Evolutionary conservation across 805 yeast genomes (phyloP), one percentile per base, ranked within the genome.

Genomic region (Metschnikowia noctiluminum): DNA sequence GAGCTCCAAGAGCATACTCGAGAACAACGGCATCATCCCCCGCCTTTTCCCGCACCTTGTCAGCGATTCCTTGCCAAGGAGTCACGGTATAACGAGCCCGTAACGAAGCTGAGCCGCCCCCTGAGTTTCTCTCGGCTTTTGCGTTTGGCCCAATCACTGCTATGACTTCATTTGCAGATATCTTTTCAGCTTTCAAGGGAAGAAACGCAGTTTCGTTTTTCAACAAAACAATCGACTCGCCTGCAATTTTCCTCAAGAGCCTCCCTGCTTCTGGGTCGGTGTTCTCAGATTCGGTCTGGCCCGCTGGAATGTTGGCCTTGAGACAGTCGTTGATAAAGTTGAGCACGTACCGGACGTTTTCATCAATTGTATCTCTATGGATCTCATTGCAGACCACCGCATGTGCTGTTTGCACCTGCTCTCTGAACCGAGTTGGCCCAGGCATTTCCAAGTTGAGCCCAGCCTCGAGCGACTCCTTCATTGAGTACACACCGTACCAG

Each of bases 371-470:
- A 40, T 69, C 70, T 6, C 48, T 48, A 50, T 64, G 71, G 37
- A 79, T 60, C 52, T 76, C 79, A 50, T 69, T 70, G 45, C 69
- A 60, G 46, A 52, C 55, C 16, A 80, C 66, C 39, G 75, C 73
- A 56, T 76, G 80, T 7, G 67, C 51, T 14, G 79, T 63, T 11
- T 71, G 63, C 28, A 63, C 63, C 1, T 64, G 64, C 54, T 74
- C 65, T 66, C 82, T 62, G 62, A 72, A 73, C 40, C 74, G 63
- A 2, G 81, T 66, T 15, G 81, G 79, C 35, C 87, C 88, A 1
- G 88, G 88, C 85, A 81, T 80, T 62, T 83, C 88, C 56, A 83
- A 66, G 59, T 81, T 84, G 47, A 83, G 65, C 7, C 87, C 87
- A 34, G 79, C 79, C 37, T 74, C 70, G 41, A 82, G 60, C 12